Evolutionary conservation across 768 basidiomycete genomes (phyloP), one percentile per base, ranked within the genome.

Genomic region (Antrodiella citrinella): DNA sequence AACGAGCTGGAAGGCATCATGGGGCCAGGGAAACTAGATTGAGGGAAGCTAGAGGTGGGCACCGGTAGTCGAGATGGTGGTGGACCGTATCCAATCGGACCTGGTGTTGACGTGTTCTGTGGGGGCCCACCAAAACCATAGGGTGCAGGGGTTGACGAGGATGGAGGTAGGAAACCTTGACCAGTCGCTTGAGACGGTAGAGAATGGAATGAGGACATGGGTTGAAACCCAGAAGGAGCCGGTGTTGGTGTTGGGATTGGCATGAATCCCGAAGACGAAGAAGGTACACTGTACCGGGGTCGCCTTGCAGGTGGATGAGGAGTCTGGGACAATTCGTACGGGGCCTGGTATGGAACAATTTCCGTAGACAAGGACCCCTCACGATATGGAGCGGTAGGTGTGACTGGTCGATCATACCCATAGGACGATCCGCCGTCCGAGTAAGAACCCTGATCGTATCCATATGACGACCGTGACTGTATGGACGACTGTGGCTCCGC

Each of bases 211-310:
- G 56, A 52, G 9, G 52, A 55, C 30, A 15, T 15, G 7, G 30
- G 7, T 15, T 35, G 30, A 49, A 71, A 68, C 10, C 60, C 57
- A 18, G 64, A 60, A 3, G 71, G 69, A 2, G 69, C 60, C 2
- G 72, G 62, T 3, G 66, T 61, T n/a, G 72, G 62, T 3, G 66
- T 61, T n/a, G 58, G 48, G 49, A 84, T 59, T 35, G 85, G 81
- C 48, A 78, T 67, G 57, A 87, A 90, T 11, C 86, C 85, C 10
- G 86, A 84, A 0, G 85, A 80, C 4, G 79, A 67, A 0, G 76
- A 59, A 18, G 85, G 84, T 51, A 86, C 68, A 56, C 82, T 87
- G 56, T 84, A 81, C 47, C 86, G 73, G 11, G 84, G 78, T 26
- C 77, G 78, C 38, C 65, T 63, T 20, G 64, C 57, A 62, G 44